Conservation (phyloP, 805 yeast species). For the Wickerhamiella kazuoi region DNA sequence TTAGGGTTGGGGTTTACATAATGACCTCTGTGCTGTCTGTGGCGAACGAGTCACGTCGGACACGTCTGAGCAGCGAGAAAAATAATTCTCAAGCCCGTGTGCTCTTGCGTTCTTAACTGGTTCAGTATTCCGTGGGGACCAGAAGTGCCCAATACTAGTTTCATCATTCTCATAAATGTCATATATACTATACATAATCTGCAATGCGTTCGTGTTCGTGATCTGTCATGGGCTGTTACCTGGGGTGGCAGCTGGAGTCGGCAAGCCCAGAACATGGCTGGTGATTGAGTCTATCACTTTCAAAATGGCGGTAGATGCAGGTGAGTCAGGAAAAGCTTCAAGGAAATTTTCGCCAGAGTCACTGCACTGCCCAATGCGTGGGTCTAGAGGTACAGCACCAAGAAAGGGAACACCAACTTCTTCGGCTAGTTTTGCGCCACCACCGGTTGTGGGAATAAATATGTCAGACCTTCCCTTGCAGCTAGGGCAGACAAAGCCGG, state of each 20-base stretch:
- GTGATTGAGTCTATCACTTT: slow-evolving; percentile 40
- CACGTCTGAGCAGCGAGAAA: no score
- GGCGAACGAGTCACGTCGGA: no score
- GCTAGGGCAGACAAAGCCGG: slow-evolving; percentile 93
- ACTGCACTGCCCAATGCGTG: slow-evolving; percentile 78
- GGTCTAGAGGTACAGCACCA: slow-evolving; percentile 92
- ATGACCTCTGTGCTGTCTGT: no score
- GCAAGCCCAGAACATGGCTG: background rate
- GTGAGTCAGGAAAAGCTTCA: slow-evolving; percentile 75
- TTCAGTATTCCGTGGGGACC: no score
- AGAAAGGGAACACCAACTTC: slow-evolving; percentile 64
- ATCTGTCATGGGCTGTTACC: no score
- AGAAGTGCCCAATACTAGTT: no score
- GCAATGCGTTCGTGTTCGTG: no score
- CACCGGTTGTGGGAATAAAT: slow-evolving; percentile 92
- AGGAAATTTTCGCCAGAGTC: slow-evolving; percentile 69
- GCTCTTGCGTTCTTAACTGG: no score
- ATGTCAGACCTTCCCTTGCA: slow-evolving; percentile 83
- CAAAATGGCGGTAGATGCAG: slow-evolving; percentile 73
- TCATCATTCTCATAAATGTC: no score
- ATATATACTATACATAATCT: no score
- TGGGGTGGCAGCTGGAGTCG: background rate
- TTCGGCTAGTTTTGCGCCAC: slow-evolving; percentile 68
- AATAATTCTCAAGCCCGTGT: no score
- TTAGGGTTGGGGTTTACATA: no score